Evolutionary conservation across 2,329 filamentous ascomycete species (phyloP).

Genomic region (Xylariaceae sp.): DNA sequence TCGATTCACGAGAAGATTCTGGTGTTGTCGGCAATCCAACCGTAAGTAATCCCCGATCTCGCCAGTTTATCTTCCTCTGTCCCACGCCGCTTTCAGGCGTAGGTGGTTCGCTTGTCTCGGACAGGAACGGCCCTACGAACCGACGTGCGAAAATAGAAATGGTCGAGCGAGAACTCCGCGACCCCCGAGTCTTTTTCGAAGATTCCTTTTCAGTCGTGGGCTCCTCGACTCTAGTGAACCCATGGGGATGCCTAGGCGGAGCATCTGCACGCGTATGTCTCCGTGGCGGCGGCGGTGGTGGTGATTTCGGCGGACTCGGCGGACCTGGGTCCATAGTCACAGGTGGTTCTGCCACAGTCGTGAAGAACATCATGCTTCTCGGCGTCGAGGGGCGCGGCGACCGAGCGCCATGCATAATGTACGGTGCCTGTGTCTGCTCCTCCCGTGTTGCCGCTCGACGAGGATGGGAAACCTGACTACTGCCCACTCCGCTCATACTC

Average conservation of each 20-base stretch:
- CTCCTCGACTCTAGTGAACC: background rate
- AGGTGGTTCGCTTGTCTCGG: slow-evolving; percentile 5
- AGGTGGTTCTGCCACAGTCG: background rate
- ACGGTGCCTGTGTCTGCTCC: slow-evolving; percentile 1
- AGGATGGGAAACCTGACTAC: background rate
- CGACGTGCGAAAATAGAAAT: slow-evolving; percentile 10
- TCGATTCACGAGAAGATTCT: slow-evolving; percentile 3
- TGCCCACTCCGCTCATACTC: background rate
- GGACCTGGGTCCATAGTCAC: background rate
- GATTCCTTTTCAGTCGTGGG: background rate
- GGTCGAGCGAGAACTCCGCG: slow-evolving; percentile 2
- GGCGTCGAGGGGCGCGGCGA: slow-evolving; percentile 6
- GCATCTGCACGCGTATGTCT: background rate
- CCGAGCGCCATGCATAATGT: slow-evolving; percentile 11
- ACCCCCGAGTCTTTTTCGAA: background rate
- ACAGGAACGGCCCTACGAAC: slow-evolving; percentile 14
- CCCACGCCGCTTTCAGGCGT: background rate
- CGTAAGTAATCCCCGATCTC: slow-evolving; percentile 9
- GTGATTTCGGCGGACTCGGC: background rate
- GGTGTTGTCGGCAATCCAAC: slow-evolving; percentile 8
- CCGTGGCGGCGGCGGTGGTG: background rate
- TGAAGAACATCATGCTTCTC: background rate
- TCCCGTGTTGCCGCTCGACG: background rate
- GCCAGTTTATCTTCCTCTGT: slow-evolving; percentile 9
- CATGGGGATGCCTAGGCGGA: background rate